A percentile compares a stretch with the other conserved stretches of the same genome.
phyloP scores from a whole-genome alignment of 2,329 filamentous ascomycete genomes.

The Gnomoniopsis sp. region DNA sequence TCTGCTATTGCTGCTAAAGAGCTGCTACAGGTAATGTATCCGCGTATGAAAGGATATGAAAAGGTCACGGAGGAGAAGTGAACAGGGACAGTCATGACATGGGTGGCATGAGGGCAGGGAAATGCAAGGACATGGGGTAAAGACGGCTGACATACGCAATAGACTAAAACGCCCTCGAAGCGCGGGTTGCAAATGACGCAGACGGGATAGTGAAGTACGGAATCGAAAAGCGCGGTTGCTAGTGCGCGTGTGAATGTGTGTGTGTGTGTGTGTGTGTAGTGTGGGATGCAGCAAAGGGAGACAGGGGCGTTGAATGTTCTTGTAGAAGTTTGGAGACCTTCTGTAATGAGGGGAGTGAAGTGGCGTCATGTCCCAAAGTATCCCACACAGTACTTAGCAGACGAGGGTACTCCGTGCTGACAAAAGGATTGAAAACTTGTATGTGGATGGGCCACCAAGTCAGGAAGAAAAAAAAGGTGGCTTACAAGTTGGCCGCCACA shows the following conservation, averaged over 20 bases:
- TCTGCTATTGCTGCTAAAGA: neutral
- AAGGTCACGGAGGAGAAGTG: neutral
- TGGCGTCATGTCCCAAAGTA: constrained; percentile 1
- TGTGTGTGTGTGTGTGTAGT: neutral
- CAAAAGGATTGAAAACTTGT: neutral
- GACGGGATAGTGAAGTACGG: neutral
- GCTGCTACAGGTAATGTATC: neutral
- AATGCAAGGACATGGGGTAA: neutral
- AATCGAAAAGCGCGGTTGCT: neutral
- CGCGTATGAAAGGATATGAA: neutral
- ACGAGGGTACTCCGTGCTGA: constrained; percentile 1
- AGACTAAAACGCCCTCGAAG: neutral
- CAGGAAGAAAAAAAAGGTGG: neutral
- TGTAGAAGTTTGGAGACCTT: neutral
- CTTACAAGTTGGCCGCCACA: constrained; percentile 15
- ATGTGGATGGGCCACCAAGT: neutral
- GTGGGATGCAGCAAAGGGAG: neutral
- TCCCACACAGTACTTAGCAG: neutral
- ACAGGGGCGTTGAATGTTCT: constrained; percentile 5
- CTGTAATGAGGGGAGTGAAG: neutral
- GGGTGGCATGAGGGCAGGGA: constrained; percentile 2
- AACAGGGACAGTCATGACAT: neutral
- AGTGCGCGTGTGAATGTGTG: neutral
- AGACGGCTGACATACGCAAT: neutral
- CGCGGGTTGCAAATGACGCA: neutral